Evolutionary conservation across 2,329 filamentous ascomycete genomes (phyloP).

Genomic region (Macrophomina tecta): DNA sequence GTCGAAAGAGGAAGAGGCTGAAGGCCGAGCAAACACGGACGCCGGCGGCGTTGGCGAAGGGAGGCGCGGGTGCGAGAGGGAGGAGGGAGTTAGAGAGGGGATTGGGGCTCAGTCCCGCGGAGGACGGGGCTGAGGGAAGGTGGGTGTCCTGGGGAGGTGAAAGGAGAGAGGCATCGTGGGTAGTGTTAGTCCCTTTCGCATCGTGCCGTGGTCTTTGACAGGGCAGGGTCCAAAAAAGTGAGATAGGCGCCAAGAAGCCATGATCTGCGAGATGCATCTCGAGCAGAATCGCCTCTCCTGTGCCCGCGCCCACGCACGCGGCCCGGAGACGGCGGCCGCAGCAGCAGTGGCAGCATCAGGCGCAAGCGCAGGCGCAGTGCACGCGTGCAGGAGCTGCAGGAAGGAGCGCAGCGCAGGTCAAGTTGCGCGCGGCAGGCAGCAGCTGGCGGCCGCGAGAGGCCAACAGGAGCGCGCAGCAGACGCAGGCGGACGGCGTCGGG

Average conservation of each 20-base stretch:
- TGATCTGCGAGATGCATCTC: constrained; percentile 28
- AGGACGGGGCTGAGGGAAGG: constrained; percentile 56
- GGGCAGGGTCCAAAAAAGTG: constrained; percentile 29
- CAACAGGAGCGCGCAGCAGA: neutral
- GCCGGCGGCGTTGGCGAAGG: constrained; percentile 29
- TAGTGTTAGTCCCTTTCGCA: constrained; percentile 28
- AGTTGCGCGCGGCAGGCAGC: neutral
- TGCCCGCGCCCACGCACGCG: constrained; percentile 6
- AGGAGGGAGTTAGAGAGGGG: constrained; percentile 15
- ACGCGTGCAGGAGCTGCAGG: neutral
- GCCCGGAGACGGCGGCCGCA: neutral
- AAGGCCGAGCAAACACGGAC: constrained; percentile 29
- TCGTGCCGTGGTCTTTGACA: constrained; percentile 29
- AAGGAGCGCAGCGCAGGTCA: neutral
- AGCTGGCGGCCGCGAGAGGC: neutral
- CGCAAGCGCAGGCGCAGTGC: neutral
- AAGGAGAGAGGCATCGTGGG: constrained; percentile 45
- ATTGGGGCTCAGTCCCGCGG: constrained; percentile 54
- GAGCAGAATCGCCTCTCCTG: constrained; percentile 26
- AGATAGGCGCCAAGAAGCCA: constrained; percentile 28
- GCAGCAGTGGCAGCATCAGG: neutral
- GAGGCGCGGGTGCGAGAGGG: constrained; percentile 38
- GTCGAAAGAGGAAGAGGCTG: constrained; percentile 27
- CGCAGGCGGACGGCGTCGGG: neutral
- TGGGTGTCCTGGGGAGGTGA: constrained; percentile 49